Conservation (phyloP, 352 stramenopile species). For the Aphanomyces cochlioides region DNA sequence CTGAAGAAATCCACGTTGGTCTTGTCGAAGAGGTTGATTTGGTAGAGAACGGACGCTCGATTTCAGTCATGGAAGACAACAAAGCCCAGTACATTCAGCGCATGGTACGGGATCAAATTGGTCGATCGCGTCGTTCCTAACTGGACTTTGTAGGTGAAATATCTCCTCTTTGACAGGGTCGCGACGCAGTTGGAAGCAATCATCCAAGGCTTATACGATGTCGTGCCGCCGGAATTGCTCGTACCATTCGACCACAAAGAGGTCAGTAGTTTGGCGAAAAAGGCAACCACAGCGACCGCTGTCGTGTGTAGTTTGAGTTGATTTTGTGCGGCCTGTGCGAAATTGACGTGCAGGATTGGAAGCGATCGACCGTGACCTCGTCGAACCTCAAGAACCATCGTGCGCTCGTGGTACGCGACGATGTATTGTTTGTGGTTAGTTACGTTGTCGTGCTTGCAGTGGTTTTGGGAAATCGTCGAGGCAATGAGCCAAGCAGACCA, state of each 20-base stretch:
- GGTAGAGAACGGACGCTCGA: constrained; percentile 81
- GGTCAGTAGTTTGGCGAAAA: constrained; percentile 40
- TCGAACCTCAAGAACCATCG: constrained; percentile 51
- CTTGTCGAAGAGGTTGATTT: constrained; percentile 83
- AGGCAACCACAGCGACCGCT: background rate
- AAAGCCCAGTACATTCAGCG: constrained; percentile 93
- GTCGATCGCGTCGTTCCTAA: background rate
- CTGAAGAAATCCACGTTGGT: constrained; percentile 57
- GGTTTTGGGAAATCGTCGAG: constrained; percentile 89
- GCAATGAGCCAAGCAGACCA: constrained; percentile 89
- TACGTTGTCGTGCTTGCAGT: constrained; percentile 48
- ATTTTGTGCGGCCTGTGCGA: constrained; percentile 92
- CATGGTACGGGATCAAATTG: constrained; percentile 52
- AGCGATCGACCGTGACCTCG: constrained; percentile 62
- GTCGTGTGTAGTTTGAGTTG: constrained; percentile 72
- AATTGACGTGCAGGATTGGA: constrained; percentile 95
- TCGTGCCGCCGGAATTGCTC: constrained; percentile 87
- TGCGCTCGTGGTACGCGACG: constrained; percentile 35
- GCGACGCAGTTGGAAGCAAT: constrained; percentile 86
- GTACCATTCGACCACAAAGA: constrained; percentile 93
- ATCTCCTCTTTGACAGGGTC: constrained; percentile 90
- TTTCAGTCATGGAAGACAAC: constrained; percentile 94
- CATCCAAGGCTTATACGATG: constrained; percentile 87
- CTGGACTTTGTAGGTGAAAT: constrained; percentile 72
- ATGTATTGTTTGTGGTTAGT: background rate